Percentiles rank a stretch among this genome's conserved stretches.
These are phyloP conservation scores for Aeminium ludgeri DNA, from an alignment of 495 filamentous ascomycete species.

Conservation along the genomic window DNA sequence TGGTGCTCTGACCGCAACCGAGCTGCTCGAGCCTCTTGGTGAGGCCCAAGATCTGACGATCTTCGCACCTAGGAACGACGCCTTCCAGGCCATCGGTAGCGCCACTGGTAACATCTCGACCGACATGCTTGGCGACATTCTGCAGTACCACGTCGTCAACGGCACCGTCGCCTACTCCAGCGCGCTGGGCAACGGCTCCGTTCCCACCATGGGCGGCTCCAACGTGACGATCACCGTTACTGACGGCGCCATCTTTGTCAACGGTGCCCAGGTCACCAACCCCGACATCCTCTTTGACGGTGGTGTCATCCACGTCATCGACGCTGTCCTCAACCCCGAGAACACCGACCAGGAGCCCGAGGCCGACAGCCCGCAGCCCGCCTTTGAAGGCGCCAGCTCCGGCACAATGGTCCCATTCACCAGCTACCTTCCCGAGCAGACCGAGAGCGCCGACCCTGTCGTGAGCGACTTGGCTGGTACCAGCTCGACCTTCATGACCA, in stretches of 20 bases:
- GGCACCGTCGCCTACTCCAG: slow-evolving; percentile 36
- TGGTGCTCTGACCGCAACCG: slow-evolving; percentile 36
- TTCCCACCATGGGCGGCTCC: slow-evolving; percentile 29
- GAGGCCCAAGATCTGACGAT: slow-evolving; percentile 37
- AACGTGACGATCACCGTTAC: slow-evolving; percentile 35
- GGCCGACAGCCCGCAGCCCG: slow-evolving; percentile 1
- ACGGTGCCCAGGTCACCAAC: slow-evolving; percentile 36
- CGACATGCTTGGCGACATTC: slow-evolving; percentile 30
- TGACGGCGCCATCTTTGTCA: slow-evolving; percentile 36
- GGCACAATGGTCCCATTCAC: slow-evolving; percentile 22
- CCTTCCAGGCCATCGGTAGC: slow-evolving; percentile 43
- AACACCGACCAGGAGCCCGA: slow-evolving; percentile 11
- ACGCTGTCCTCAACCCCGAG: slow-evolving; percentile 46
- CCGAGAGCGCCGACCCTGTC: slow-evolving; percentile 19
- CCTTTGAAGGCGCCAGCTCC: slow-evolving; percentile 23
- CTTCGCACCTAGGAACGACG: slow-evolving; percentile 43
- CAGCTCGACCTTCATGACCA: slow-evolving; percentile 1
- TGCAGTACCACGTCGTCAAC: slow-evolving; percentile 43
- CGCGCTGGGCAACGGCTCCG: slow-evolving; percentile 28
- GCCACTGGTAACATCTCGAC: slow-evolving; percentile 31
- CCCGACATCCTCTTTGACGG: slow-evolving; percentile 45
- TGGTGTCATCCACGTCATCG: slow-evolving; percentile 52
- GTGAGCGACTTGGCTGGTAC: neutral
- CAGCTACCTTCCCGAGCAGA: slow-evolving; percentile 9
- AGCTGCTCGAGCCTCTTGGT: slow-evolving; percentile 30